Conservation (phyloP, 2,329 filamentous ascomycete species). For the Cytospora paraplurivora region DNA sequence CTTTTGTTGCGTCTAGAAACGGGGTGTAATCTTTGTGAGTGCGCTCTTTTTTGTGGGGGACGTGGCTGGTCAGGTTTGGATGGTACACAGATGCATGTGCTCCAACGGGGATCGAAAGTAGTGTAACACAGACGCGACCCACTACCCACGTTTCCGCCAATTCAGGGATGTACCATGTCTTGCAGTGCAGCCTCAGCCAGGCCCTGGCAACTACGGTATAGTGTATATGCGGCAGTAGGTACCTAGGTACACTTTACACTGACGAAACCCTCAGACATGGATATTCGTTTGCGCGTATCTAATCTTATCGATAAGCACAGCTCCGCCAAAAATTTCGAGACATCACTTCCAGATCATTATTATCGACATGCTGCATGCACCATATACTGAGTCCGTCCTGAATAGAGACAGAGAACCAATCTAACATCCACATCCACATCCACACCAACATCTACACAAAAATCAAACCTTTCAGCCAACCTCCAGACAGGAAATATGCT, state of each 20-base stretch:
- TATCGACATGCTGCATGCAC: not conserved
- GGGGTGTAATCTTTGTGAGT: too few relatives aligned
- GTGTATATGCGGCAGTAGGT: not conserved
- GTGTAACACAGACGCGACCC: too few relatives aligned
- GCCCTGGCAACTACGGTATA: too few relatives aligned
- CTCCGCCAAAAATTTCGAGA: conserved; percentile 25
- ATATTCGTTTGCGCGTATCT: conserved; percentile 2
- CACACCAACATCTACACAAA: not conserved
- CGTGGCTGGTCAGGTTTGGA: too few relatives aligned
- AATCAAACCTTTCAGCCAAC: not conserved
- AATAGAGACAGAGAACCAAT: conserved; percentile 1
- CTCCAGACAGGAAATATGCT: conserved; percentile 43
- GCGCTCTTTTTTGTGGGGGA: too few relatives aligned
- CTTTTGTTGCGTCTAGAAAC: too few relatives aligned
- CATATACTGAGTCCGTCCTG: not conserved
- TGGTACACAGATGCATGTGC: too few relatives aligned
- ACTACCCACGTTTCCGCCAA: too few relatives aligned
- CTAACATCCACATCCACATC: not conserved
- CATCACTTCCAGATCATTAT: not conserved
- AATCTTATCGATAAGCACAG: conserved; percentile 25
- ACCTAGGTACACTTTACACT: not conserved
- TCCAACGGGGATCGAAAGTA: too few relatives aligned
- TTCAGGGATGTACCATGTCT: too few relatives aligned
- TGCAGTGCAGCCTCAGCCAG: not conserved
- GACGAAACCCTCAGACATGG: not conserved